Base-by-base conservation (phyloP, 2,329 filamentous ascomycete genomes). In the Neurospora sp. region DNA sequence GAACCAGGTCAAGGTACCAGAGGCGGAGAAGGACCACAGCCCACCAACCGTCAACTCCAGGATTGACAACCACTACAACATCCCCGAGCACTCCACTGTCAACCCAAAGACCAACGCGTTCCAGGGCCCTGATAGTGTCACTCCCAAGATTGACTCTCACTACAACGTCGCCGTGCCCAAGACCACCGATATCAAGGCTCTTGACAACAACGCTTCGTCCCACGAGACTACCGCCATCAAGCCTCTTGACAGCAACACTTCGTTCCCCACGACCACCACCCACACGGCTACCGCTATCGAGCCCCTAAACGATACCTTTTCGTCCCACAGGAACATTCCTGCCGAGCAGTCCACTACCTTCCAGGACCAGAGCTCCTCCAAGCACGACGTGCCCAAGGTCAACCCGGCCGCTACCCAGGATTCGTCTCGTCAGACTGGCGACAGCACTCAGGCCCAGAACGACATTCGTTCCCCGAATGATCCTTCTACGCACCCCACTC, bases 381-480 rank as follows among this genome's bases (percentile, higher is more conserved):
- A 71, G 13, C 68, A 71, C 39, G 75, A 78, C 38, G 76, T 72
- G 38, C 74, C 74, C 42, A 67, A 71, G 38, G 72, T 73, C 19
- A 71, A 70, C 69, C 71, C 72, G 6, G 42, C 73, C 28, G 28
- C 67, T 67, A 66, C 67, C 23, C 69, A 70, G 28, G 70, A 42
- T 68, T 74, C 73, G 39, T 71, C 74, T 8, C 40, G 42, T 28
- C 62, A 70, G 33, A 42, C 71, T 62, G 72, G 68, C 43, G 76
- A 77, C 74, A 70, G 70, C 66, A 75, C 75, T 70, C 71, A 73
- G 28, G 78, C 74, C 9, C 83, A 84, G 72, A 79, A 78, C 69
- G 82, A 84, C 71, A 80, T 78, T 33, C 80, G 82, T n/a, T 72
- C 77, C 67, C 80, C 82, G 0, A 74, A 78, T 7, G 74, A 82